These are phyloP conservation scores for Neopestalotiopsis clavispora DNA, from an alignment of 2,329 filamentous ascomycete species.

Conservation along the genomic window DNA sequence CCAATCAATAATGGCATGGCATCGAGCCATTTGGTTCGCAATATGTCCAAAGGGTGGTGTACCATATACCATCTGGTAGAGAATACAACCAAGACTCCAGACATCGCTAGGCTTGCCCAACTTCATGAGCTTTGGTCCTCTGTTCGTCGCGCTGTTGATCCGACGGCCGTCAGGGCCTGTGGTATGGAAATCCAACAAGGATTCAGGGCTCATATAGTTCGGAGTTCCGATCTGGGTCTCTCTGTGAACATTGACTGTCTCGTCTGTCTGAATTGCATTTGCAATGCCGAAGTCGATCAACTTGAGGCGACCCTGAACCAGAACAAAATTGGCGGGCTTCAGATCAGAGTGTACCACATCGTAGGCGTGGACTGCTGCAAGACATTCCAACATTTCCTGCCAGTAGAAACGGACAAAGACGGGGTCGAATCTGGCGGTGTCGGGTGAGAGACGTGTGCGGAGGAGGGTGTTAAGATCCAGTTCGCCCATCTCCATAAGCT, in stretches of 20 bases:
- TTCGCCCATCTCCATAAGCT: constrained; percentile 98
- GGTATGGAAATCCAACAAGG: constrained; percentile 81
- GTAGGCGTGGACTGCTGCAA: constrained; percentile 83
- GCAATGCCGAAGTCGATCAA: constrained; percentile 99
- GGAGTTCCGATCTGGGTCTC: constrained; percentile 95
- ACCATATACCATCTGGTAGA: constrained; percentile 99
- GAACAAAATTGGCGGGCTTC: constrained; percentile 95
- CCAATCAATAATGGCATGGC: constrained; percentile 85
- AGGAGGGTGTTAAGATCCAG: constrained; percentile 89
- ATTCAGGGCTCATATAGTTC: constrained; percentile 98
- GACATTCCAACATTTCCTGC: constrained; percentile 98
- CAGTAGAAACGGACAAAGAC: constrained; percentile 97
- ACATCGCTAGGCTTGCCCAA: constrained; percentile 95
- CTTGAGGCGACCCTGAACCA: constrained; percentile 88
- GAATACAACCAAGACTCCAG: constrained; percentile 94
- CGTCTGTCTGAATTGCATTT: constrained; percentile 92
- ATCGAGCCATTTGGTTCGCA: constrained; percentile 81
- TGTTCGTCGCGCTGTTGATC: constrained; percentile 39
- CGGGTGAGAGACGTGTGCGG: constrained; percentile 71
- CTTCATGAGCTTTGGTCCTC: constrained; percentile 82
- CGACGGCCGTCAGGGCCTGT: constrained; percentile 45
- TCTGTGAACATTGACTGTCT: constrained; percentile 96
- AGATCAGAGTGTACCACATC: constrained; percentile 97
- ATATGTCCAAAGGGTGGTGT: constrained; percentile 94
- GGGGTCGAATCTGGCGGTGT: constrained; percentile 79